A percentile compares a stretch with the other conserved stretches of the same genome.
Evolutionary conservation across 768 basidiomycete species (phyloP).

Genomic region (Chalciporus sphaerocephalus): DNA sequence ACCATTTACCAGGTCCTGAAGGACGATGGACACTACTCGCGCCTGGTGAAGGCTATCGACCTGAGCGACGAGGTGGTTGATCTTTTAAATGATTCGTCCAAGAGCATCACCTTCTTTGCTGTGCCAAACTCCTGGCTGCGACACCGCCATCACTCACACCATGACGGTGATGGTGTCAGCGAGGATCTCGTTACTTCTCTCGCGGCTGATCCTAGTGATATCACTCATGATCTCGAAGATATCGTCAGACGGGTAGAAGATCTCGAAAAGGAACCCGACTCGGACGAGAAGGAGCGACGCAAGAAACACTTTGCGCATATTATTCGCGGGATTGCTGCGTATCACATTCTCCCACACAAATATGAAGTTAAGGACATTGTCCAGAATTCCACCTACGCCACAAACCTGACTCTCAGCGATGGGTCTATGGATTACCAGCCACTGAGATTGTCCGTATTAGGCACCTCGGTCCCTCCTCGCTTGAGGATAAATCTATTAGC

Average conservation of each 20-base stretch:
- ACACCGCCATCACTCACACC: slow-evolving; percentile 18
- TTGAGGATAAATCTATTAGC: slow-evolving; percentile 48
- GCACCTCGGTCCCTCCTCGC: slow-evolving; percentile 31
- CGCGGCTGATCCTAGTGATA: slow-evolving; percentile 1
- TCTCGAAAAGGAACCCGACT: slow-evolving; percentile 41
- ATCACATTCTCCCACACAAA: slow-evolving; percentile 49
- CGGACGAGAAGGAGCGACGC: slow-evolving; percentile 42
- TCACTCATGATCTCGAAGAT: slow-evolving; percentile 8
- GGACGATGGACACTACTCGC: slow-evolving; percentile 31
- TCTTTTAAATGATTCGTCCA: slow-evolving; percentile 38
- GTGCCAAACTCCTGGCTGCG: slow-evolving; percentile 44
- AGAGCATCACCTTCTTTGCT: slow-evolving; percentile 52
- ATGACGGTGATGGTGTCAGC: not conserved
- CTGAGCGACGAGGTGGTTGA: slow-evolving; percentile 36
- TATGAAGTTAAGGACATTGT: slow-evolving; percentile 38
- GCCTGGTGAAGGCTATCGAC: slow-evolving; percentile 38
- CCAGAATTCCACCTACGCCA: slow-evolving; percentile 52
- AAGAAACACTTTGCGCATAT: slow-evolving; percentile 56
- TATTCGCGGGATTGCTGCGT: slow-evolving; percentile 49
- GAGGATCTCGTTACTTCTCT: not conserved
- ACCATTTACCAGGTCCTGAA: slow-evolving; percentile 30
- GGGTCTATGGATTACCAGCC: slow-evolving; percentile 43
- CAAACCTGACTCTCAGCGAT: slow-evolving; percentile 39
- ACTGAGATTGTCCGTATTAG: slow-evolving; percentile 41
- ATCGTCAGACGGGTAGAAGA: slow-evolving; percentile 26